These are phyloP conservation scores for Beauveria sp. DNA, from an alignment of 2,329 filamentous ascomycete species.

Conservation along the genomic window DNA sequence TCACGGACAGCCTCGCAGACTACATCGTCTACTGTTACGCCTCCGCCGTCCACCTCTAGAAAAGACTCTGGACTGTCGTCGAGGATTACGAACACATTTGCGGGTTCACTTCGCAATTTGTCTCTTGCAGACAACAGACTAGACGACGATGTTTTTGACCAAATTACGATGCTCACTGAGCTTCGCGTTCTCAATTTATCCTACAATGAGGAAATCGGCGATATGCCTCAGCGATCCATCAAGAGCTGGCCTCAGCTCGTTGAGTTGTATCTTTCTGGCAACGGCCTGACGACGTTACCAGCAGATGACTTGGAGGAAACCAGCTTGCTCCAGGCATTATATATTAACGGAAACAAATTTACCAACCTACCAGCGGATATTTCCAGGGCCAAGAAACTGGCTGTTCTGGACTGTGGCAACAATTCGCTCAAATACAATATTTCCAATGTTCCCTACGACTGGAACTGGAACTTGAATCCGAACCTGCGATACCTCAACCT, in stretches of 20 bases:
- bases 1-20: constrained; percentile 51
- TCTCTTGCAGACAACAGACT: constrained; percentile 91
- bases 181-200: constrained; percentile 85
- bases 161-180: constrained; percentile 74
- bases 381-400: constrained; percentile 84
- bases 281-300: constrained; percentile 83
- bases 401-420: constrained; percentile 88
- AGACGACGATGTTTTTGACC: constrained; percentile 91
- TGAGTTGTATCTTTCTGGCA: constrained; percentile 91
- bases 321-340: constrained; percentile 77
- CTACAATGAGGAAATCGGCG: constrained; percentile 81
- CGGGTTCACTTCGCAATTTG: constrained; percentile 72
- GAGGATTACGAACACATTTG: constrained; percentile 77
- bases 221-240: constrained; percentile 83
- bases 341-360: constrained; percentile 97
- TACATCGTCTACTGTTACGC: constrained; percentile 37
- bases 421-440: constrained; percentile 98
- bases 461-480: constrained; percentile 99
- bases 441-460: constrained; percentile 97
- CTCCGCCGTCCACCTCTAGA: constrained; percentile 48
- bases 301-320: constrained; percentile 91
- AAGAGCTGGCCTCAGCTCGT: constrained; percentile 83
- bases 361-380: constrained; percentile 93
- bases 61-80: constrained; percentile 88
- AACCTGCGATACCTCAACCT: constrained; percentile 92